Evolutionary conservation across 2,329 filamentous ascomycete species (phyloP), one percentile per base, ranked within the genome.

Genomic region (Elsinoe australis): DNA sequence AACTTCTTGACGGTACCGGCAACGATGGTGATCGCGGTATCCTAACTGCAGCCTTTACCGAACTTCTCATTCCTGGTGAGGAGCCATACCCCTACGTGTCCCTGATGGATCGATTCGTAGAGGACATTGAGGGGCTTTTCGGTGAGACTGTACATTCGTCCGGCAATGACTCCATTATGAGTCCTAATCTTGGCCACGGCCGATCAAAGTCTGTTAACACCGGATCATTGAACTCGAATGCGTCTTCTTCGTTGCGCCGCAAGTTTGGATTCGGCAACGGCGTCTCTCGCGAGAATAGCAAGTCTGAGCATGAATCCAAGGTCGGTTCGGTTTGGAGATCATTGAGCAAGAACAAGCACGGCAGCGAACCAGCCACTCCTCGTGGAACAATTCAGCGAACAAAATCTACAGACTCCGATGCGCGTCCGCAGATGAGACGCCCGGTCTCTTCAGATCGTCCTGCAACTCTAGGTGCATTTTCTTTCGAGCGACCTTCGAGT

Each of bases 1-100:
- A 95, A 60, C 71, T 96, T 22, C 76, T 95, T 5, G 88, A 94
- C 54, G 88, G 87, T 2, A 95, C 88, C 55, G 83, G 83, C 44
- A 95, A 94, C 58, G 90, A 95, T 60, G 85, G 87, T 24, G 90
- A 95, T 61, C 78, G 89, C 39, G 90, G 90, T 41, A 85, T 87
- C 17, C 68, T 96, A 56, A 95, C 88, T 0, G 79, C 87, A 35
- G 85, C 87, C 1, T 95, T 96, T 69, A 83, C 88, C 0, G 88
- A 95, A 61, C 73, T 95, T 44, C 71, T 96, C 5, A 84, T 92
- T 2, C 77, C 81, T 3, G 83, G 88, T 50, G 84, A 82, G 5
- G 80, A 82, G 52, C 80, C 88, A 1, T 81, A 86, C 51, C 78
- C 88, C 53, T 92, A 90, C 61, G 89, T 95, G 56, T 92, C 90